Evolutionary conservation across 768 basidiomycete species (phyloP).

Genomic region (Mycena leptocephala): DNA sequence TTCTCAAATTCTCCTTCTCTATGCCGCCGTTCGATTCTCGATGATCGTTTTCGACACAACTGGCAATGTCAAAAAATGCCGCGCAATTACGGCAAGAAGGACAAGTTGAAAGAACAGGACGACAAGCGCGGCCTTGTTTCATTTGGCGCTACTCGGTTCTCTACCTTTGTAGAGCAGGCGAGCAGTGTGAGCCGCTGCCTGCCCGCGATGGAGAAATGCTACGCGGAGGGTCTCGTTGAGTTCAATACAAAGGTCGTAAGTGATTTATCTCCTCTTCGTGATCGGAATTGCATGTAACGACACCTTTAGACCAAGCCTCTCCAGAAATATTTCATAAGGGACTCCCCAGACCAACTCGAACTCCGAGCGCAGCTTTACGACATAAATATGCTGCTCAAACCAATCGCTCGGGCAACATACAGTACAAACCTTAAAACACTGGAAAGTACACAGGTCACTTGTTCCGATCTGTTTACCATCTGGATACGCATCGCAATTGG

Average conservation of each 20-base stretch:
- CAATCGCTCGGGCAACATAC: neutral
- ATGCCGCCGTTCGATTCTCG: too few species aligned
- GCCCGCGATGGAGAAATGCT: neutral
- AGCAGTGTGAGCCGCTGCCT: constrained; percentile 4
- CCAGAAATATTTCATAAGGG: neutral
- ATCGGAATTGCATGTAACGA: too few species aligned
- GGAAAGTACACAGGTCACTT: constrained; percentile 5
- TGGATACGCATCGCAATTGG: constrained; percentile 19
- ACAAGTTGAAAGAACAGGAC: neutral
- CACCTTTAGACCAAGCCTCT: neutral
- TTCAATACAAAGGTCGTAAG: constrained; percentile 17
- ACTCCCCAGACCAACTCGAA: neutral
- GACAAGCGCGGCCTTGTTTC: constrained; percentile 1
- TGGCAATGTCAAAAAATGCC: constrained; percentile 26
- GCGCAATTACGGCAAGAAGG: constrained; percentile 11
- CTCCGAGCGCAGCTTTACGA: constrained; percentile 1
- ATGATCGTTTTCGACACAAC: too few species aligned
- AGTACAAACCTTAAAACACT: constrained; percentile 3
- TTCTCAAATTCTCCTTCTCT: constrained; percentile 16
- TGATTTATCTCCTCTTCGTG: neutral
- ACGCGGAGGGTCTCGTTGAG: neutral
- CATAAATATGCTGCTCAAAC: constrained; percentile 19
- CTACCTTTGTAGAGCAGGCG: neutral
- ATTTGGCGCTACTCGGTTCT: neutral
- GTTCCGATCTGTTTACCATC: constrained; percentile 21